Evolutionary conservation across 306 rosid species (phyloP).

Genomic region (Pyrus bretschneideri): DNA sequence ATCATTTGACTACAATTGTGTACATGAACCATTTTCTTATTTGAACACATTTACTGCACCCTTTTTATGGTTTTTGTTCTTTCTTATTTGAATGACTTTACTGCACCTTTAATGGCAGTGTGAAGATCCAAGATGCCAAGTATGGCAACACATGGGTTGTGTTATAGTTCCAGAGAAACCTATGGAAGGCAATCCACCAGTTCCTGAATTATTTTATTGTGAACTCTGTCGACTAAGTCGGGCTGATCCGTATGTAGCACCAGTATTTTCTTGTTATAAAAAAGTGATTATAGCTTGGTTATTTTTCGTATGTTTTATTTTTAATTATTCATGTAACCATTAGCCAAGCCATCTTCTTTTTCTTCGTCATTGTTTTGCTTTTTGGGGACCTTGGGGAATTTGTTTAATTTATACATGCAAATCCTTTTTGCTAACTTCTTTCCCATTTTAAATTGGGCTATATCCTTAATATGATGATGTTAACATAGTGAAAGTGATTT

Average conservation of each 20-base stretch:
- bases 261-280: not conserved
- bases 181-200: constrained; percentile 54
- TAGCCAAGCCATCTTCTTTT: not conserved
- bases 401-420: not conserved
- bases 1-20: not conserved
- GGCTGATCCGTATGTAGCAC: constrained; percentile 86
- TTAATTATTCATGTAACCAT: not conserved
- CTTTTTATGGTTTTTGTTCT: not conserved
- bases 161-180: constrained; percentile 90
- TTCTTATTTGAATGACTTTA: not conserved
- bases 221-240: constrained; percentile 89
- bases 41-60: not conserved
- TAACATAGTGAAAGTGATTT: not conserved
- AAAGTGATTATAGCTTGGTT: not conserved
- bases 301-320: not conserved
- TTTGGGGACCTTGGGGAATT: not conserved
- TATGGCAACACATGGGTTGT: constrained; percentile 92
- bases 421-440: not conserved
- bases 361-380: not conserved
- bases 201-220: constrained; percentile 79
- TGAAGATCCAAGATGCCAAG: constrained; percentile 73
- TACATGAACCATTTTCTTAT: not conserved
- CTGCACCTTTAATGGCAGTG: constrained; percentile 56
- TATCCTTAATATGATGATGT: not conserved
- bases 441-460: not conserved